Evolutionary conservation across 352 stramenopile genomes (phyloP), one percentile per base, ranked within the genome.

Genomic region (Phytophthora chlamydospora): DNA sequence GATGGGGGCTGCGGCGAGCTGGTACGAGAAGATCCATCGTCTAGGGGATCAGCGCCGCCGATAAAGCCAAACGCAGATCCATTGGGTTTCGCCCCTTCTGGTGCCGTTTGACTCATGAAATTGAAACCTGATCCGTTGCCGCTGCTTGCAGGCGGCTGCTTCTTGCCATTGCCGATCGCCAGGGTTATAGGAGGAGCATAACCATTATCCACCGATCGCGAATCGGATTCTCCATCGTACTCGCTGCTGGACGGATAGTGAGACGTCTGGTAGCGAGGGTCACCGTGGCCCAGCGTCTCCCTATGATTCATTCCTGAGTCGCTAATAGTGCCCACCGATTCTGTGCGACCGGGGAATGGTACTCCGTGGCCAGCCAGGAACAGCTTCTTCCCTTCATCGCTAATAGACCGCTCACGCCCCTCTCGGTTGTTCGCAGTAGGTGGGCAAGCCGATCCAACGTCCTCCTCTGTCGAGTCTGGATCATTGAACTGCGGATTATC

Each of bases 51-150:
- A 9, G 66, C 63, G 16, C 55, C 78, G 4, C 74, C 60, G 53
- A 96, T 91, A 52, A 96, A 96, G 1, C 79, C 83, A 40, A 96
- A 96, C 2, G 88, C 85, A 14, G 88, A 96, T 27, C 58, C 66
- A 43, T 65, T 69, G 14, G 56, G 31, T 43, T 69, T 61, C 0
- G 50, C 29, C 12, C 16, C 27, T 62, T 66, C 64, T 33, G 59
- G 16, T 40, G 43, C 42, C 35, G 61, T n/a, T 42, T 66, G 46
- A 31, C 44, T 66, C 35, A 78, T 73, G 33, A 66, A 71, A 52
- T 75, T 72, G 39, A 77, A 80, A 3, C 70, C 58, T 35, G 65
- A 73, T 39, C 41, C 54, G 2, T 68, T 65, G 1, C 27, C 49
- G 47, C 52, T 75, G 14, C 58, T 54, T n/a, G 59, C 31, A 45